phyloP scores from a whole-genome alignment of 345 rosid species.

The Hirschfeldia incana region DNA sequence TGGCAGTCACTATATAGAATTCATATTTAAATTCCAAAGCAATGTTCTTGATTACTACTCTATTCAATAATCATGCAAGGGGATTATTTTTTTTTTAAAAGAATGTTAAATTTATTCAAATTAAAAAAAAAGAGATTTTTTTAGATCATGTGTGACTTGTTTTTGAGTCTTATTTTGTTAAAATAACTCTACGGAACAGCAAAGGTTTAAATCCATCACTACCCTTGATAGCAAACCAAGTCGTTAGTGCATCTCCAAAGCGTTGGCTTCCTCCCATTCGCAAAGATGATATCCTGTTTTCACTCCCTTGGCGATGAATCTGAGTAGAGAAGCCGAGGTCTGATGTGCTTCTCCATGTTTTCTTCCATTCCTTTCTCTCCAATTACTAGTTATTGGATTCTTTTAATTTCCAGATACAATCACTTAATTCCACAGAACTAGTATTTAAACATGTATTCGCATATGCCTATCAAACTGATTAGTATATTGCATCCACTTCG shows the following conservation, averaged over 20 bases:
- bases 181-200: neutral
- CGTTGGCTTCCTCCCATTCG: neutral
- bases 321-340: neutral
- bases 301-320: neutral
- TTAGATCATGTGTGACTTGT: neutral
- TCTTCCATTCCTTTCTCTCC: too few relatives aligned
- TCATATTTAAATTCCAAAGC: neutral
- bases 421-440: neutral
- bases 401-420: neutral
- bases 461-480: conserved; percentile 5
- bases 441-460: neutral
- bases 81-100: neutral
- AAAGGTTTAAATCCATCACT: neutral
- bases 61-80: neutral
- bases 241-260: neutral
- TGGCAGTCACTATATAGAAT: neutral
- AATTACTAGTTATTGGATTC: neutral
- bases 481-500: conserved; percentile 3
- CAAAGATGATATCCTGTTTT: neutral
- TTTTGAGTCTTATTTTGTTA: neutral
- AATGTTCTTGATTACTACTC: neutral
- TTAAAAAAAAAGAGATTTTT: too few relatives aligned
- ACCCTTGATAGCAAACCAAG: neutral
- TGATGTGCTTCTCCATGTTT: too few relatives aligned
- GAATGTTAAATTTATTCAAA: too few relatives aligned